These are phyloP conservation scores for Herpetomonas samuelpessoai DNA, from an alignment of 208 protist species.

Conservation along the genomic window DNA sequence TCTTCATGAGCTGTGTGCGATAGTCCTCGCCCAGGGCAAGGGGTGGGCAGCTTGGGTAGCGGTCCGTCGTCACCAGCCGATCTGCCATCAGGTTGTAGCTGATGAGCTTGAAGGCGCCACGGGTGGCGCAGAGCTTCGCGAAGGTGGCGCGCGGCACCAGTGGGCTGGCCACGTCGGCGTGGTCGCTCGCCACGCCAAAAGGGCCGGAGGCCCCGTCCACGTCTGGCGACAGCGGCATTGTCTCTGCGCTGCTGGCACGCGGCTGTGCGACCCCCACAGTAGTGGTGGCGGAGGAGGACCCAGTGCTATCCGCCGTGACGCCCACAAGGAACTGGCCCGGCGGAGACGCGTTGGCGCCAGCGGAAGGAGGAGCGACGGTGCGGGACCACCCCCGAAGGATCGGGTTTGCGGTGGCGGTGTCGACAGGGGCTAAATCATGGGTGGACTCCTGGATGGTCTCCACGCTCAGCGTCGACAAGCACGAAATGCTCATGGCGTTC, in stretches of 20 bases:
- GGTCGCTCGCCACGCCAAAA: not conserved
- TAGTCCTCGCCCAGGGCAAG: conserved; percentile 73
- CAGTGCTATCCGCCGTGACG: not conserved
- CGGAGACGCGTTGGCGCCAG: not conserved
- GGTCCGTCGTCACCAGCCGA: conserved; percentile 63
- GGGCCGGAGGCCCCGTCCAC: too few relatives aligned
- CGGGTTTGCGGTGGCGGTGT: conserved; percentile 11
- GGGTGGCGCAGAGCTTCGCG: not conserved
- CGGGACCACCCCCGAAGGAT: conserved; percentile 67
- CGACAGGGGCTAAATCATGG: conserved; percentile 18
- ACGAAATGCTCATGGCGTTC: conserved; percentile 48
- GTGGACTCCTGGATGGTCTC: conserved; percentile 58
- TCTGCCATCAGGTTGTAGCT: conserved; percentile 84
- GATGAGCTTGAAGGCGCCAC: conserved; percentile 40
- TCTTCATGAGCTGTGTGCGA: conserved; percentile 53
- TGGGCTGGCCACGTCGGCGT: not conserved
- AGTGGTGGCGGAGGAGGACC: not conserved
- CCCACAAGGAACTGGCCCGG: too few relatives aligned
- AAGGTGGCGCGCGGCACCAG: not conserved
- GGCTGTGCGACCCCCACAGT: not conserved
- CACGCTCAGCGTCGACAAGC: conserved; percentile 59
- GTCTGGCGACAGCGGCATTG: not conserved
- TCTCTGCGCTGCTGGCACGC: not conserved
- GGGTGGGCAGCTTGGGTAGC: conserved; percentile 64
- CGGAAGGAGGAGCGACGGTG: conserved; percentile 14